phyloP scores from a whole-genome alignment of 768 basidiomycete genomes.

The Lentinus tigrinus region DNA sequence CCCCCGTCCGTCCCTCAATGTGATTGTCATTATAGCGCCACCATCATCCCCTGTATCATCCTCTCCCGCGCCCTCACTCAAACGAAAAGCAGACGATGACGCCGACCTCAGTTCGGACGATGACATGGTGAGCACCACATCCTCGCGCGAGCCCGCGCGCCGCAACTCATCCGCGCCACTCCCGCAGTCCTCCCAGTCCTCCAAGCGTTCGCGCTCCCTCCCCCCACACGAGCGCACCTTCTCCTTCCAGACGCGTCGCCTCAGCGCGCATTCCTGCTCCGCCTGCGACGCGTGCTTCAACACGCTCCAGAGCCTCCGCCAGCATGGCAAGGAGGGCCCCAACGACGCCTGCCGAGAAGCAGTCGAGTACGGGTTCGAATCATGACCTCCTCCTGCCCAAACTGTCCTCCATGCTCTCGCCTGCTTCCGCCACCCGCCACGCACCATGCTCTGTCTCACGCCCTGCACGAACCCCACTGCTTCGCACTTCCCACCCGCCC shows the following conservation, averaged over 20 bases:
- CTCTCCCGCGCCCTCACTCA: slow-evolving; percentile 38
- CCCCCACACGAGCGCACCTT: slow-evolving; percentile 16
- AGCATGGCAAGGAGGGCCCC: slow-evolving; percentile 54
- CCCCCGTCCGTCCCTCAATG: background rate
- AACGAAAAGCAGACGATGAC: slow-evolving; percentile 47
- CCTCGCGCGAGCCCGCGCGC: background rate
- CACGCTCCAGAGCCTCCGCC: slow-evolving; percentile 55
- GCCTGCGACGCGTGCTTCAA: slow-evolving; percentile 72
- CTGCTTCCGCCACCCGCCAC: background rate
- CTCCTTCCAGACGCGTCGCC: slow-evolving; percentile 33
- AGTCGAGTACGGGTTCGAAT: slow-evolving; percentile 74
- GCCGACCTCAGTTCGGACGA: slow-evolving; percentile 33
- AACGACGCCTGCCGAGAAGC: slow-evolving; percentile 73
- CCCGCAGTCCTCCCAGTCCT: slow-evolving; percentile 48
- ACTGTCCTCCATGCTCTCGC: background rate
- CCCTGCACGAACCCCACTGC: background rate
- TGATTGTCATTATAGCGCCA: slow-evolving; percentile 1
- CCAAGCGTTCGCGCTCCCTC: slow-evolving; percentile 56
- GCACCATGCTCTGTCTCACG: background rate
- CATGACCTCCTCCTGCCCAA: slow-evolving; percentile 17
- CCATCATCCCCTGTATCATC: slow-evolving; percentile 15
- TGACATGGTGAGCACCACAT: slow-evolving; percentile 36
- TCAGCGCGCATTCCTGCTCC: slow-evolving; percentile 63
- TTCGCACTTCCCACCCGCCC: slow-evolving; percentile 1
- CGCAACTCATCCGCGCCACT: slow-evolving; percentile 13